Evolutionary conservation across 2,329 filamentous ascomycete species (phyloP).

Genomic region (Phialophora verrucosa): DNA sequence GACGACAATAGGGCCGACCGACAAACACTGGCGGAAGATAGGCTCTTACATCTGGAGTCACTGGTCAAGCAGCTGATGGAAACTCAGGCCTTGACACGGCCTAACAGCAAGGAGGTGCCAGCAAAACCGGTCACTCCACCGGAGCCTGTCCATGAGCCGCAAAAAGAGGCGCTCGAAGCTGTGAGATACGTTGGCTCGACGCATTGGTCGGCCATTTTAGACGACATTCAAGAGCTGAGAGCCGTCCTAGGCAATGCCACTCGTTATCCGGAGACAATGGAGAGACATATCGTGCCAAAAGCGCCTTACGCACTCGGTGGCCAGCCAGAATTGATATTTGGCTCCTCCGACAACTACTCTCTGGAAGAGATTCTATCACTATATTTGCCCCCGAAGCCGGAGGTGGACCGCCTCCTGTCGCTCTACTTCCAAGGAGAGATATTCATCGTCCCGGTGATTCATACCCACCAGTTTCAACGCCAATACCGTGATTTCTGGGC

Average conservation of each 20-base stretch:
- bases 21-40: constrained; percentile 26
- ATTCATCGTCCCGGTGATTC: constrained; percentile 32
- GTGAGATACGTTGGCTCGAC: constrained; percentile 46
- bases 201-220: constrained; percentile 51
- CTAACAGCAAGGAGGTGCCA: neutral
- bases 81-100: constrained; percentile 12
- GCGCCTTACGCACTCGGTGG: neutral
- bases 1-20: constrained; percentile 3
- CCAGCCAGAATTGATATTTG: constrained; percentile 29
- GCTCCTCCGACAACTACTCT: constrained; percentile 19
- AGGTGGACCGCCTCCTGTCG: constrained; percentile 30
- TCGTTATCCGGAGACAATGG: neutral
- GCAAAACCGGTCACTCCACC: constrained; percentile 10
- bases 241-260: constrained; percentile 12
- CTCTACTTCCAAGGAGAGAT: constrained; percentile 34
- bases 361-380: constrained; percentile 24
- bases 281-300: neutral
- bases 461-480: constrained; percentile 29
- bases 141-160: neutral
- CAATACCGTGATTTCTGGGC: constrained; percentile 61
- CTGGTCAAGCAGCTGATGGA: constrained; percentile 30
- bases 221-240: constrained; percentile 40
- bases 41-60: constrained; percentile 28
- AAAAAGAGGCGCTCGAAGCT: neutral
- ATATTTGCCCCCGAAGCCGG: constrained; percentile 27